These are phyloP conservation scores for Tetradesmus obliquus DNA, from an alignment of 139 green algal genomes.

Conservation along the genomic window DNA sequence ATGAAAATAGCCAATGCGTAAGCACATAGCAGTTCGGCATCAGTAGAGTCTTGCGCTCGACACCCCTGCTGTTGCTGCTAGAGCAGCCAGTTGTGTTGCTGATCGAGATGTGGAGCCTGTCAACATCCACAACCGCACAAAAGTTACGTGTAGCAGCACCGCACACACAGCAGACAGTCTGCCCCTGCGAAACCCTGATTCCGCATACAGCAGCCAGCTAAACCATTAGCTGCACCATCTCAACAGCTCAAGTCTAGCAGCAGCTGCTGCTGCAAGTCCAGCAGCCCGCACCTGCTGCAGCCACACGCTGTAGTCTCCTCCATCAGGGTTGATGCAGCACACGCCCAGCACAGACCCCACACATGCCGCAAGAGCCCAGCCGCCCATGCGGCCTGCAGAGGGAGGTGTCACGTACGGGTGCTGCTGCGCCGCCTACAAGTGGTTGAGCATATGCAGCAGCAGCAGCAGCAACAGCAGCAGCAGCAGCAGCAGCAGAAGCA, in stretches of 20 bases:
- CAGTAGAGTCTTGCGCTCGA: background rate
- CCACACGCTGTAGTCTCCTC: constrained; percentile 54
- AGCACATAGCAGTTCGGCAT: background rate
- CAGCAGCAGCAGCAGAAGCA: background rate
- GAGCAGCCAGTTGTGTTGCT: no score
- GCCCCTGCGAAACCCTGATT: no score
- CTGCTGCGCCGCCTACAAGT: constrained; percentile 19
- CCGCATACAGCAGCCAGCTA: no score
- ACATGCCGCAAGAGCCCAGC: constrained; percentile 43
- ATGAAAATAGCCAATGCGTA: constrained; percentile 18
- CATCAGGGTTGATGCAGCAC: constrained; percentile 51
- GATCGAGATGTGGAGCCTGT: no score
- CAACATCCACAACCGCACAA: no score
- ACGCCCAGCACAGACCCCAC: constrained; percentile 53
- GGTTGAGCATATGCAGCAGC: constrained; percentile 10
- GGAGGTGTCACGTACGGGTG: constrained; percentile 51
- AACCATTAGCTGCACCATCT: background rate
- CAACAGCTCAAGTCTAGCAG: background rate
- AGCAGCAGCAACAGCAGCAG: background rate
- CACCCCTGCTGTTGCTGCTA: background rate
- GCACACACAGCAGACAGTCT: no score
- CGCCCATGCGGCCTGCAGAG: constrained; percentile 6
- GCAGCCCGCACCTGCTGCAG: constrained; percentile 12
- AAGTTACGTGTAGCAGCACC: no score
- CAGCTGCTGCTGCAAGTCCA: background rate